Conservation (phyloP, 345 rosid species). For the Lenwebbia sp. region DNA sequence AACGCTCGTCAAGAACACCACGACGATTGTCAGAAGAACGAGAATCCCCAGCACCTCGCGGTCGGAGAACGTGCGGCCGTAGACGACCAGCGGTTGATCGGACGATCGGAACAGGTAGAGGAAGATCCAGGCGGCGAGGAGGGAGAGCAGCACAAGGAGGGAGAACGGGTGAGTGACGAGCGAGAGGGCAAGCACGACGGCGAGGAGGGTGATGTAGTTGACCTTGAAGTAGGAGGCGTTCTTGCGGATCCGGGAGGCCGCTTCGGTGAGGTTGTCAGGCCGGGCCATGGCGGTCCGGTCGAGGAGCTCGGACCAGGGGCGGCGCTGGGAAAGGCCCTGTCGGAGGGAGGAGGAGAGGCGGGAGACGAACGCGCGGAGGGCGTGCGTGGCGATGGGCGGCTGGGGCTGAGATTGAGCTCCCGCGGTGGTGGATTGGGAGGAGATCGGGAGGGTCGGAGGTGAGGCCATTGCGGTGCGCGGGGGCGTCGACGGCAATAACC, state of each 20-base stretch:
- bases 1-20: slow-evolving; percentile 69
- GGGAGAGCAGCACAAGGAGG: slow-evolving; percentile 55
- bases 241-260: slow-evolving; percentile 60
- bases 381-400: slow-evolving; percentile 64
- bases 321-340: slow-evolving; percentile 63
- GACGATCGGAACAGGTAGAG: slow-evolving; percentile 65
- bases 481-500: not conserved
- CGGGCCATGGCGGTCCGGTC: slow-evolving; percentile 52
- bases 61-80: slow-evolving; percentile 70
- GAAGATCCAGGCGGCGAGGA: slow-evolving; percentile 47
- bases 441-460: slow-evolving; percentile 37
- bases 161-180: slow-evolving; percentile 69
- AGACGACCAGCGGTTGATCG: slow-evolving; percentile 57
- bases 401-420: slow-evolving; percentile 34
- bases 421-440: slow-evolving; percentile 22
- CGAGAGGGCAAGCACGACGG: slow-evolving; percentile 51
- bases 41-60: slow-evolving; percentile 57
- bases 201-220: slow-evolving; percentile 52
- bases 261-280: slow-evolving; percentile 56
- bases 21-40: slow-evolving; percentile 41
- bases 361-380: slow-evolving; percentile 59
- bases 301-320: slow-evolving; percentile 66
- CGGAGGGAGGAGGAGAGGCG: slow-evolving; percentile 67
- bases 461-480: slow-evolving; percentile 38
- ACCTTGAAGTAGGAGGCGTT: slow-evolving; percentile 63